phyloP scores from a whole-genome alignment of 164 flowering plant species.

The Aristolochia contorta region DNA sequence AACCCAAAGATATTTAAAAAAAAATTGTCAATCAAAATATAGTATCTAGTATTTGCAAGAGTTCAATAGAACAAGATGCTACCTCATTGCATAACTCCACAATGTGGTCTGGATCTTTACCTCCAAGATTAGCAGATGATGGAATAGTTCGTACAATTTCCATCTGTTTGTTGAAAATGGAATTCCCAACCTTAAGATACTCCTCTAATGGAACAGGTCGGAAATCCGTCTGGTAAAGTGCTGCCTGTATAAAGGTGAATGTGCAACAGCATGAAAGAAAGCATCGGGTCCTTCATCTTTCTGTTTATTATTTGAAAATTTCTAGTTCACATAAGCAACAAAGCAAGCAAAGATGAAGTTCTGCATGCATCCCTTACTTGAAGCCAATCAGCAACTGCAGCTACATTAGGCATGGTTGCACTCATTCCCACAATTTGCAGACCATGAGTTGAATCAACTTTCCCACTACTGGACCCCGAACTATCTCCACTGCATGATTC shows the following conservation, averaged over 20 bases:
- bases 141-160: slow-evolving; percentile 60
- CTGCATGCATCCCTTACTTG: slow-evolving; percentile 45
- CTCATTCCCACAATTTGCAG: slow-evolving; percentile 98
- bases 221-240: slow-evolving; percentile 80
- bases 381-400: slow-evolving; percentile 97
- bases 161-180: slow-evolving; percentile 67
- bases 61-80: not conserved
- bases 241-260: slow-evolving; percentile 43
- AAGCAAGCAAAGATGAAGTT: not conserved
- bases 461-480: slow-evolving; percentile 71
- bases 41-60: not conserved
- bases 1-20: not conserved
- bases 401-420: slow-evolving; percentile 98
- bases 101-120: slow-evolving; percentile 95
- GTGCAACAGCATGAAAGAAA: not conserved
- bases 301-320: too few species aligned
- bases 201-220: slow-evolving; percentile 97
- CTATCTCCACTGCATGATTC: slow-evolving; percentile 75
- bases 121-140: slow-evolving; percentile 67
- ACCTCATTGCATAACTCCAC: slow-evolving; percentile 96
- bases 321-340: not conserved
- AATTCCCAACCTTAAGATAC: slow-evolving; percentile 74
- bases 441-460: slow-evolving; percentile 62
- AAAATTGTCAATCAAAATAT: not conserved
- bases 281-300: not conserved